Evolutionary conservation across 1,139 yeast species (phyloP).

Genomic region (Suzukiozyma palmioleophila): DNA sequence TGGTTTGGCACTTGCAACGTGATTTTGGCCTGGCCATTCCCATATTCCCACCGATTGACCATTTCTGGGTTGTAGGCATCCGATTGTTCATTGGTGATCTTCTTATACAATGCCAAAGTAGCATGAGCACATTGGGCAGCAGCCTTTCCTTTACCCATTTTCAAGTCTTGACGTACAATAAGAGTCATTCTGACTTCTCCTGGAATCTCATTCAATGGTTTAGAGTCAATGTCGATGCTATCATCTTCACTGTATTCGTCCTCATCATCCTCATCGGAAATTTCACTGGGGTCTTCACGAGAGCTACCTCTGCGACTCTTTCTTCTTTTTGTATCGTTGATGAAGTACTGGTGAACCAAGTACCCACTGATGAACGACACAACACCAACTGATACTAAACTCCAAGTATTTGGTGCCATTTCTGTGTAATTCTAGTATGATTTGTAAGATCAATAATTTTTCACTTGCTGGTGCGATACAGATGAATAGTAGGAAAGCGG

Average conservation of each 20-base stretch:
- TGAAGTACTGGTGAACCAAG: constrained; percentile 14
- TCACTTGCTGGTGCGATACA: neutral
- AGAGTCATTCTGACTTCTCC: constrained; percentile 88
- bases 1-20: constrained; percentile 73
- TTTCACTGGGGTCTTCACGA: neutral
- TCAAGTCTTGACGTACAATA: constrained; percentile 81
- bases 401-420: constrained; percentile 7
- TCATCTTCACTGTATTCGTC: constrained; percentile 41
- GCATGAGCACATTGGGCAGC: constrained; percentile 99
- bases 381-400: constrained; percentile 18
- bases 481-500: too few relatives aligned
- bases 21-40: constrained; percentile 90
- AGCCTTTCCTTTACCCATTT: constrained; percentile 92
- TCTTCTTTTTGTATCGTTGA: constrained; percentile 1
- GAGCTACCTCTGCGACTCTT: neutral
- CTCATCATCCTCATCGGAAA: constrained; percentile 14
- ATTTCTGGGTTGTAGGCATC: constrained; percentile 56
- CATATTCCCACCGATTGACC: constrained; percentile 72
- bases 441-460: neutral
- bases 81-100: constrained; percentile 51
- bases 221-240: constrained; percentile 52
- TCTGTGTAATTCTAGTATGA: neutral
- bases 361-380: constrained; percentile 25
- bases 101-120: constrained; percentile 82
- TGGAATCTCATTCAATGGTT: constrained; percentile 53